Evolutionary conservation across 2,329 filamentous ascomycete species (phyloP).

Genomic region (Ophiostoma angusticollis): DNA sequence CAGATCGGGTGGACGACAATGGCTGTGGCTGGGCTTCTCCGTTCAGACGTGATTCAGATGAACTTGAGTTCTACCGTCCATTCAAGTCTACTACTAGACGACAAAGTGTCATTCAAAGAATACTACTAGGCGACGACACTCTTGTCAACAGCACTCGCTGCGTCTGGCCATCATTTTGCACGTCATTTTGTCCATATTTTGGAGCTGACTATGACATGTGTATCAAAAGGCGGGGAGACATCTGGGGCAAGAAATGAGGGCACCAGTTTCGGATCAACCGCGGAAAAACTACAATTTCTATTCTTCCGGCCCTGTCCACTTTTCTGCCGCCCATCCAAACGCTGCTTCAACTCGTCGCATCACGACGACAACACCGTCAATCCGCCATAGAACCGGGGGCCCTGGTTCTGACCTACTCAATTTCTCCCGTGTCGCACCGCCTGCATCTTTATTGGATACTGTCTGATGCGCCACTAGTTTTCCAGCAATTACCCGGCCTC

Average conservation of each 20-base stretch:
- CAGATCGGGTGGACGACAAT: too few relatives aligned
- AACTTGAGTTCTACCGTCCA: too few relatives aligned
- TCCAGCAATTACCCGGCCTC: neutral
- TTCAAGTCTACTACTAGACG: too few relatives aligned
- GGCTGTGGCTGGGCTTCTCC: too few relatives aligned
- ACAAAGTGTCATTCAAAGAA: too few relatives aligned
- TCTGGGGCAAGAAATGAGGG: constrained; percentile 21
- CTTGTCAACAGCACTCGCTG: too few relatives aligned
- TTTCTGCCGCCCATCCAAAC: constrained; percentile 8
- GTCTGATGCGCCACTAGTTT: neutral
- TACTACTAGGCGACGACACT: too few relatives aligned
- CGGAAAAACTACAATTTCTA: constrained; percentile 16
- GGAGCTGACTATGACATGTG: constrained; percentile 11
- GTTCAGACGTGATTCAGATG: too few relatives aligned
- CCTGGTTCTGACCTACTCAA: too few relatives aligned
- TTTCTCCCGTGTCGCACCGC: too few relatives aligned
- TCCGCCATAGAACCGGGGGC: neutral
- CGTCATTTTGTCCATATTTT: constrained; percentile 2
- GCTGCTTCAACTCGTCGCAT: constrained; percentile 2
- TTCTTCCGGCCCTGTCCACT: constrained; percentile 7
- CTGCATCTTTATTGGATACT: neutral
- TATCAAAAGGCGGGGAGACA: constrained; percentile 15
- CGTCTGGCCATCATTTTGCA: neutral
- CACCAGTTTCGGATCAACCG: constrained; percentile 15
- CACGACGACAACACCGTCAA: constrained; percentile 2